Base-by-base conservation (phyloP, 768 basidiomycete species). In the Boletus tomentosulus region DNA sequence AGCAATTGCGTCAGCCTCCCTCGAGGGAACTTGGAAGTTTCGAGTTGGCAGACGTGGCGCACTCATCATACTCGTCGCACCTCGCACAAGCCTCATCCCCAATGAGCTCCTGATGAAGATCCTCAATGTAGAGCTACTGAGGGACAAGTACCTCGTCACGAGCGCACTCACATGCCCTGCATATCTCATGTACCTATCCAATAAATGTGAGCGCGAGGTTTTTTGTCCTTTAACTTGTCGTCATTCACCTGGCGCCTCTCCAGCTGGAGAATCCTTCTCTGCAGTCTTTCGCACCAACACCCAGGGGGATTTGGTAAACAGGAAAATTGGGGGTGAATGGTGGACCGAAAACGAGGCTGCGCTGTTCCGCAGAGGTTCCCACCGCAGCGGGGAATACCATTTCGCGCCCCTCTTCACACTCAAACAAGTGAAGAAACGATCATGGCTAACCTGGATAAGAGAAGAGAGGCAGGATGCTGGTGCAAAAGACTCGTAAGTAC, bases 21-120 rank as follows among this genome's bases (percentile, higher is more conserved):
- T 70, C 50, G 66, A 62, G 30, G 65, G 63, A 13, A 53, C 57
- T 15, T 71, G 68, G 68, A 53, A 52, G 51, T 71, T 68, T 48
- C 58, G 0, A 28, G 28, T 50, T 22, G 22, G 43, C 11, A 59
- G 51, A 46, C 62, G 63, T 3, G 68, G 68, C 16, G 68, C 66
- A 19, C 57, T 71, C 45, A 33, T 71, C 38, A 65, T 68, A 35
- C 62, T 71, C 57, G 42, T 55, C 28, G 13, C 24, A 15, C 70
- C 68, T 27, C 61, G 62, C n/a, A 62, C 51, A 31, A 53, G 51
- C 3, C 57, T 59, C 25, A 33, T 69, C 37, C 61, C 48, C 12
- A 13, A 22, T 1, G 38, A 39, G 6, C 11, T 41, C 4, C 3
- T 42, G 6, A 3, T 48, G 0, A 55, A 47, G 13, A 1, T 55